phyloP scores from a whole-genome alignment of 306 rosid species.

The Sesbania bispinosa region DNA sequence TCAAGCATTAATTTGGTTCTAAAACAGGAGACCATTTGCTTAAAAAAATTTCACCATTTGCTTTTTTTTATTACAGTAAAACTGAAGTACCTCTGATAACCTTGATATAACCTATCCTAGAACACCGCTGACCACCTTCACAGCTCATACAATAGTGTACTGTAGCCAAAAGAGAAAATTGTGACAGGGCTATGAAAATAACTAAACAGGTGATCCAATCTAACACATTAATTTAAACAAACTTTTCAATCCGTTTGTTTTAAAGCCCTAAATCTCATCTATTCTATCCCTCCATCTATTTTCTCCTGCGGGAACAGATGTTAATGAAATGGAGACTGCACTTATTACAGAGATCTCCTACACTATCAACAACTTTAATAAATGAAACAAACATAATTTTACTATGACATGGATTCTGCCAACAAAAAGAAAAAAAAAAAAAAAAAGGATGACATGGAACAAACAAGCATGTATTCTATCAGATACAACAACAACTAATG shows the following conservation, averaged over 20 bases:
- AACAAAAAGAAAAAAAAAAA: neutral
- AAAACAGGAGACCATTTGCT: neutral
- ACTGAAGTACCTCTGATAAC: neutral
- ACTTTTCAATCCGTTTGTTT: neutral
- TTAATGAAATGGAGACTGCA: neutral
- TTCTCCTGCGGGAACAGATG: neutral
- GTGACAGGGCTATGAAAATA: neutral
- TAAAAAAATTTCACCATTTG: neutral
- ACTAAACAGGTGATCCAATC: neutral
- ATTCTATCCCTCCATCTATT: neutral
- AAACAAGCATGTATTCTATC: neutral
- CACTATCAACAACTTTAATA: neutral
- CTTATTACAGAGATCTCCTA: neutral
- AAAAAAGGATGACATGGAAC: neutral
- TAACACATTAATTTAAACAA: neutral
- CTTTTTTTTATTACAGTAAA: constrained; percentile 5
- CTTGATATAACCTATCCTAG: neutral
- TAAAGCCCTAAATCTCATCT: neutral
- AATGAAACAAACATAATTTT: neutral
- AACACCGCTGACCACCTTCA: neutral
- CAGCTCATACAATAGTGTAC: constrained; percentile 2
- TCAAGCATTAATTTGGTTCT: constrained; percentile 12
- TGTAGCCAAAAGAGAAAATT: neutral
- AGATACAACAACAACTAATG: neutral
- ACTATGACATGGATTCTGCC: neutral